Percentiles rank a stretch among this genome's conserved stretches.
phyloP scores from a whole-genome alignment of 768 basidiomycete genomes.

The Auricularia heimuer region DNA sequence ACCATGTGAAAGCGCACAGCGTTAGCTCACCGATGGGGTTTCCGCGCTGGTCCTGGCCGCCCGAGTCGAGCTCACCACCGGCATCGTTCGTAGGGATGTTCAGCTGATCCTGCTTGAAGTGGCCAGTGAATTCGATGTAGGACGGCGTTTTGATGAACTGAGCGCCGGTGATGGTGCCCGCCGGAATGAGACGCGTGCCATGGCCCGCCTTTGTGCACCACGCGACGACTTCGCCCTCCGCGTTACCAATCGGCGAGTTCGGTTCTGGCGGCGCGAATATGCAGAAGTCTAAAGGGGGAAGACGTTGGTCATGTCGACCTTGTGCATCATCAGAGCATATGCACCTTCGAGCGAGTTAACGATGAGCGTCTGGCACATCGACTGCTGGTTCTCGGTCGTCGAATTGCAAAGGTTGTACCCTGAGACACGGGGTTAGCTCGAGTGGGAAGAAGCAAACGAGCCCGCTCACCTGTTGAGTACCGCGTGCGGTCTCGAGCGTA shows the following conservation, averaged over 20 bases:
- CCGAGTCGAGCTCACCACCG: conserved; percentile 34
- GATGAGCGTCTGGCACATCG: conserved; percentile 7
- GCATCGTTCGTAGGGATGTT: conserved; percentile 27
- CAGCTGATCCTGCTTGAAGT: conserved; percentile 30
- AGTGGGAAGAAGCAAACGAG: conserved; percentile 11
- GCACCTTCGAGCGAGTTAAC: conserved; percentile 15
- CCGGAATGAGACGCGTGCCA: conserved; percentile 60
- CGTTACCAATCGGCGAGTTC: background rate
- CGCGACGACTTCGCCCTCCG: conserved; percentile 3
- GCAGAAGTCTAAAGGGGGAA: conserved; percentile 5
- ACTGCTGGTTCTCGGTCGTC: conserved; percentile 2
- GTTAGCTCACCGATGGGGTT: conserved; percentile 17
- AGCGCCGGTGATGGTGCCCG: conserved; percentile 56
- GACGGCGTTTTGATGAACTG: conserved; percentile 68
- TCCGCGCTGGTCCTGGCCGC: conserved; percentile 25
- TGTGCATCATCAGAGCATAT: background rate
- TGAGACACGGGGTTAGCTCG: background rate
- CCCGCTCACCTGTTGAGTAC: conserved; percentile 29
- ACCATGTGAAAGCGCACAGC: no score
- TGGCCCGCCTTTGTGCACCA: conserved; percentile 35
- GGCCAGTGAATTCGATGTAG: conserved; percentile 62
- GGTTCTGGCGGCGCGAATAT: background rate
- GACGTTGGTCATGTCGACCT: conserved; percentile 17
- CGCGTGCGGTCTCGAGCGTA: conserved; percentile 25
- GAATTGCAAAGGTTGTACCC: conserved; percentile 17